These are phyloP conservation scores for Aphanomyces astaci DNA, from an alignment of 352 stramenopile genomes.

Conservation along the genomic window DNA sequence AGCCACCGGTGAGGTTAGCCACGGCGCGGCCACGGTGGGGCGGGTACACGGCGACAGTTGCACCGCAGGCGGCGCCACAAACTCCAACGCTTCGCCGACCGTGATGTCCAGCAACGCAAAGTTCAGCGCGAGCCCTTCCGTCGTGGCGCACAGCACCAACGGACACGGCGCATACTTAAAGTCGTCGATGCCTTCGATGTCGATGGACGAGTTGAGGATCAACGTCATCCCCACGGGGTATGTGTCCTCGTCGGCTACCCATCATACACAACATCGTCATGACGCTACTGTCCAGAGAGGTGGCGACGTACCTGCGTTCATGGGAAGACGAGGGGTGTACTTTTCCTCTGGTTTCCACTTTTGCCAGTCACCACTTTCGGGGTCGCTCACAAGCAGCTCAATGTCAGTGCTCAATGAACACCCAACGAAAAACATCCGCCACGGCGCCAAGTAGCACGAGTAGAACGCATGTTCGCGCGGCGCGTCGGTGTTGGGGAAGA, in stretches of 20 bases:
- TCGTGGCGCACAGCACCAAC: slow-evolving; percentile 48
- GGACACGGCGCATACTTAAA: slow-evolving; percentile 36
- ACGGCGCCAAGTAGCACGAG: slow-evolving; percentile 52
- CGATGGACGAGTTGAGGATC: slow-evolving; percentile 45
- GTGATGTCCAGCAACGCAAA: slow-evolving; percentile 64
- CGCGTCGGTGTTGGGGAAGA: slow-evolving; percentile 34
- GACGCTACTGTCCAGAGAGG: too few relatives aligned
- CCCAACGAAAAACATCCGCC: slow-evolving; percentile 74
- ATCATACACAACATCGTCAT: not conserved
- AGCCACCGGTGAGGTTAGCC: not conserved
- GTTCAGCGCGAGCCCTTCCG: slow-evolving; percentile 51
- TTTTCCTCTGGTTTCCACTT: slow-evolving; percentile 69
- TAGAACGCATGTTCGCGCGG: slow-evolving; percentile 53
- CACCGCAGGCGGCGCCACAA: slow-evolving; percentile 3
- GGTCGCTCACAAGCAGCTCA: slow-evolving; percentile 59
- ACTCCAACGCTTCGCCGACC: slow-evolving; percentile 31
- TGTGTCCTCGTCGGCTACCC: slow-evolving; percentile 49
- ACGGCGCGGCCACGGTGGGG: not conserved
- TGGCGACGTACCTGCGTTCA: slow-evolving; percentile 36
- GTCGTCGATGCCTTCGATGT: slow-evolving; percentile 45
- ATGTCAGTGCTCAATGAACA: slow-evolving; percentile 75
- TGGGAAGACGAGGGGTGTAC: slow-evolving; percentile 62
- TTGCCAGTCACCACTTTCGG: slow-evolving; percentile 48
- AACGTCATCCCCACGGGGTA: slow-evolving; percentile 50
- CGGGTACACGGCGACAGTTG: slow-evolving; percentile 1